Percentiles rank a stretch among this genome's conserved stretches.
phyloP scores from a whole-genome alignment of 1,284 basidiomycete species.

The Ustilago shanxiensis region DNA sequence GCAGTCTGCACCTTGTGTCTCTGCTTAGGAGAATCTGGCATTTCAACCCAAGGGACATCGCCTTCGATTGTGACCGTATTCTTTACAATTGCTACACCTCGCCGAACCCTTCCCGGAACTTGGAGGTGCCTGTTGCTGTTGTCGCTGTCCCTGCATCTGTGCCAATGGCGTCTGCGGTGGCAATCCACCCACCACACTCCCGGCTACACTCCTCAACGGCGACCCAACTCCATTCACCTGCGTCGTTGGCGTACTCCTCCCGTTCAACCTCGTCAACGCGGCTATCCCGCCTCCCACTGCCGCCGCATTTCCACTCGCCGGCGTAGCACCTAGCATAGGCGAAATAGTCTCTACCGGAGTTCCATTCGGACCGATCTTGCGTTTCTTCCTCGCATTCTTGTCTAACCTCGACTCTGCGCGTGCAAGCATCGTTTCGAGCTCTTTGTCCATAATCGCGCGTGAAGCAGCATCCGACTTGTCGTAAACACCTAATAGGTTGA shows the following conservation, averaged over 20 bases:
- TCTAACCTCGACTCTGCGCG: slow-evolving; percentile 31
- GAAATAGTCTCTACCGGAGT: neutral
- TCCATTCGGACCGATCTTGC: slow-evolving; percentile 25
- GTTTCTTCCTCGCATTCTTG: slow-evolving; percentile 18
- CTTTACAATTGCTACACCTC: slow-evolving; percentile 50
- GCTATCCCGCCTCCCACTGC: neutral
- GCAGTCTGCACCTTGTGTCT: neutral
- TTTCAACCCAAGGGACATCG: slow-evolving; percentile 41
- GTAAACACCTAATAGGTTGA: slow-evolving; percentile 36
- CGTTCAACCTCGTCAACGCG: slow-evolving; percentile 17
- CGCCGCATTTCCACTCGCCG: neutral
- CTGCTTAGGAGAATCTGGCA: neutral
- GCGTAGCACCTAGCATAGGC: slow-evolving; percentile 5
- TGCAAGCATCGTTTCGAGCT: slow-evolving; percentile 23
- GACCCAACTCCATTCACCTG: slow-evolving; percentile 14
- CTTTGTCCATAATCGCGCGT: slow-evolving; percentile 27
- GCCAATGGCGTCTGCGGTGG: slow-evolving; percentile 24
- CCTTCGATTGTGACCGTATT: slow-evolving; percentile 47
- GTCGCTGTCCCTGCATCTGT: slow-evolving; percentile 8
- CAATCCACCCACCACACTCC: neutral
- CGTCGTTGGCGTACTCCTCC: neutral
- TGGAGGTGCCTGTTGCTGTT: slow-evolving; percentile 12
- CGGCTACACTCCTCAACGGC: slow-evolving; percentile 13
- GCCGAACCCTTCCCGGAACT: slow-evolving; percentile 46
- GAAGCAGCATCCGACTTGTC: slow-evolving; percentile 30